phyloP scores from a whole-genome alignment of 2,329 filamentous ascomycete species.

The Calonectria crousiana region DNA sequence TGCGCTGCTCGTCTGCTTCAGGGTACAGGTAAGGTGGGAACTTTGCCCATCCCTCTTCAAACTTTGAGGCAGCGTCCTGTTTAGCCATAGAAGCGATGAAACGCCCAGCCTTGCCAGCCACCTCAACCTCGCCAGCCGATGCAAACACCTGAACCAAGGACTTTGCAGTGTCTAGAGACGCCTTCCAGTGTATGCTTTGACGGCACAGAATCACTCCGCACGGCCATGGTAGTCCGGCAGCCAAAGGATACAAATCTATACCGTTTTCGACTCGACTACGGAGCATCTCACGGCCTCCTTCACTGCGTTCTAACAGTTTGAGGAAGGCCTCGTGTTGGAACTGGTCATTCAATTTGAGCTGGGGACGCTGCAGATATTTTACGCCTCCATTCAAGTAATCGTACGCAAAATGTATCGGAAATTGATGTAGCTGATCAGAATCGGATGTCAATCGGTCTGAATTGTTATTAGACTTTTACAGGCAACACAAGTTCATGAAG shows the following conservation, averaged over 20 bases:
- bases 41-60: neutral
- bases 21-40: neutral
- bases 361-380: neutral
- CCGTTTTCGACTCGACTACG: neutral
- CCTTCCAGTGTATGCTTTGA: neutral
- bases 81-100: neutral
- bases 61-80: neutral
- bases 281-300: neutral
- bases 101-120: neutral
- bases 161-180: neutral
- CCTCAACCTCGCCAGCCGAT: neutral
- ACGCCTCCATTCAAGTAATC: neutral
- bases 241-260: neutral
- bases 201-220: neutral
- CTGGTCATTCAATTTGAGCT: neutral
- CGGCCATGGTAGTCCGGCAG: neutral
- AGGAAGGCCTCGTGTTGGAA: too few relatives aligned
- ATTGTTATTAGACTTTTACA: neutral
- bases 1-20: neutral
- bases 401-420: neutral
- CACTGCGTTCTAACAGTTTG: too few relatives aligned
- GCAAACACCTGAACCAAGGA: neutral
- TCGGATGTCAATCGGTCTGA: neutral
- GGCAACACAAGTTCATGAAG: too few relatives aligned
- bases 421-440: neutral